These are phyloP conservation scores for Pythium rishiriense DNA, from an alignment of 352 stramenopile genomes.

Conservation along the genomic window DNA sequence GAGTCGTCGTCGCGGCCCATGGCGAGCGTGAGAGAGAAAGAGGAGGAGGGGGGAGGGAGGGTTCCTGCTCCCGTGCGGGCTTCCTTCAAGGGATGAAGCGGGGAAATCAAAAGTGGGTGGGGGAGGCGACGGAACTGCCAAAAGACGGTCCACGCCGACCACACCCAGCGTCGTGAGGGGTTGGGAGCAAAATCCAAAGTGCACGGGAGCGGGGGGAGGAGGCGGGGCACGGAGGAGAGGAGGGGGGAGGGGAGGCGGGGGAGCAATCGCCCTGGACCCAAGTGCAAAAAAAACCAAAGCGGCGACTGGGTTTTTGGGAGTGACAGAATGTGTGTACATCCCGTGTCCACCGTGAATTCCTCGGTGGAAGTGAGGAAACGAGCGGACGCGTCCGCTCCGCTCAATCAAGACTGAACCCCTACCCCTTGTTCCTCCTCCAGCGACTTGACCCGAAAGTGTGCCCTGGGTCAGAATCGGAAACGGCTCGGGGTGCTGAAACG, in stretches of 20 bases:
- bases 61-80: conserved; percentile 1
- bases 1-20: conserved; percentile 31
- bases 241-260: conserved; percentile 3
- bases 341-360: conserved; percentile 7
- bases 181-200: conserved; percentile 51
- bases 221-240: conserved; percentile 4
- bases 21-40: background rate
- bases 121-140: background rate
- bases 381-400: conserved; percentile 22
- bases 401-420: conserved; percentile 3
- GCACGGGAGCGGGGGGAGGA: conserved; percentile 18
- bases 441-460: conserved; percentile 8
- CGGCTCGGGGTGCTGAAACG: background rate
- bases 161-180: conserved; percentile 6
- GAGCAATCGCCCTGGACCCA: conserved; percentile 11
- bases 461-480: background rate
- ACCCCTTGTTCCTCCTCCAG: conserved; percentile 11
- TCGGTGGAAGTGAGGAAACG: background rate
- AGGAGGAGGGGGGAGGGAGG: background rate
- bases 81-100: conserved; percentile 19
- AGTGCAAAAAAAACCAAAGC: conserved; percentile 17
- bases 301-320: conserved; percentile 15
- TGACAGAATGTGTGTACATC: conserved; percentile 13
- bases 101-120: conserved; percentile 32
- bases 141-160: conserved; percentile 9